Evolutionary conservation across 352 stramenopile species (phyloP), one percentile per base, ranked within the genome.

Genomic region (Pythium phragmiticola): DNA sequence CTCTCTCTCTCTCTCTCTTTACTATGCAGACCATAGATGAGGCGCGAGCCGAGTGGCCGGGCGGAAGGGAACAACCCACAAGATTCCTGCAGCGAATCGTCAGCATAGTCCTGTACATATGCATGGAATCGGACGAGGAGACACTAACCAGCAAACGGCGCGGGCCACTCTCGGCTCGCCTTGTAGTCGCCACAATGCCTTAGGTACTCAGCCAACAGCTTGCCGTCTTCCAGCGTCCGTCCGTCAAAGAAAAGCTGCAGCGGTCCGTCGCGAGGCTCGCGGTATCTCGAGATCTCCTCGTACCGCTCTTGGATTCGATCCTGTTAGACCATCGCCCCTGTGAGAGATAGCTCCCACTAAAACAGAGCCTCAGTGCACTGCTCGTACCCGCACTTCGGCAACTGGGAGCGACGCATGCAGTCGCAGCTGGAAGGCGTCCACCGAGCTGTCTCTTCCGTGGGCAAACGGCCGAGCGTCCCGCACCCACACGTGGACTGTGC

Each of bases 1-100:
- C 21, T 21, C 21, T 21, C 21, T 21, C 21, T 21, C 9, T 51
- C 55, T 12, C 2, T 19, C 4, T 52, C 1, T 26, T 21, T 13
- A n/a, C 23, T 41, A 57, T 58, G 16, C 57, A 1, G 30, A 54
- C 57, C 58, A 65, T 34, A 58, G 26, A 16, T 63, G 34, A 4
- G 33, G 47, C 9, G 60, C 60, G 7, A 66, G 57, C 13, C 63
- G 68, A 2, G 69, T 66, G 45, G 59, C 54, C n/a, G 68, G 50
- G 5, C 76, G 73, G 60, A 84, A 88, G 2, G 79, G 79, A 9
- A 87, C 54, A 28, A 89, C 74, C 77, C 79, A 90, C 30, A 90
- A 59, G 60, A 90, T 83, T 23, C 81, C 80, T 89, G 26, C 21
- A 21, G 5, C 45, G 21, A 54, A 2, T 8, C 21, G 26, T 52